Conservation (phyloP, 2,329 filamentous ascomycete species). For the Calonectria pauciramosa region DNA sequence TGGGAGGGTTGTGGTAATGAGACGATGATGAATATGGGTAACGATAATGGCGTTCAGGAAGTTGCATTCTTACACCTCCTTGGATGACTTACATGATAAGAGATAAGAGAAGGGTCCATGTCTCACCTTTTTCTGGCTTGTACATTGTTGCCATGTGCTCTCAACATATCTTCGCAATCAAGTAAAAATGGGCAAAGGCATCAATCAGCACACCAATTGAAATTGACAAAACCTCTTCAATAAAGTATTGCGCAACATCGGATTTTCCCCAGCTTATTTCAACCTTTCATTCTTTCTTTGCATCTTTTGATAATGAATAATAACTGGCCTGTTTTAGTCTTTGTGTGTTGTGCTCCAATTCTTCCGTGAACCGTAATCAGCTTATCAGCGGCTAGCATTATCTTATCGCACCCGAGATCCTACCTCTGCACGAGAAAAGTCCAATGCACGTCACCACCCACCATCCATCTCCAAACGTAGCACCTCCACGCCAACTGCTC, state of each 20-base stretch:
- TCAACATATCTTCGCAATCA: background rate
- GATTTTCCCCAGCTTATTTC: background rate
- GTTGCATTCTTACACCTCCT: background rate
- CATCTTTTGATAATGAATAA: background rate
- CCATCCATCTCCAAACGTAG: constrained; percentile 4
- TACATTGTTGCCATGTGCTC: background rate
- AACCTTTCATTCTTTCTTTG: background rate
- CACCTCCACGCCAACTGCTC: background rate
- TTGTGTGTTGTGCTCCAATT: background rate
- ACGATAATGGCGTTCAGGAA: background rate
- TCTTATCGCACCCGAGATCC: constrained; percentile 27
- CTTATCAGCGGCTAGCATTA: constrained; percentile 13
- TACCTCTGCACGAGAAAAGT: constrained; percentile 20
- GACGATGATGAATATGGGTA: background rate
- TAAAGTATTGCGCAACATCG: background rate
- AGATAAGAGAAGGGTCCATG: background rate
- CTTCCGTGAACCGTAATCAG: background rate
- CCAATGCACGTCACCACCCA: constrained; percentile 19
- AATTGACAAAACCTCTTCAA: background rate
- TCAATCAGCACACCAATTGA: background rate
- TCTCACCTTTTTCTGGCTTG: background rate
- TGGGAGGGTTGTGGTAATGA: background rate
- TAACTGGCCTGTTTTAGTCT: background rate
- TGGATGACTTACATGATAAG: background rate
- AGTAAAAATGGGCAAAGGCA: background rate